Evolutionary conservation across 2,329 filamentous ascomycete genomes (phyloP).

Genomic region (Zymoseptoria tritici): DNA sequence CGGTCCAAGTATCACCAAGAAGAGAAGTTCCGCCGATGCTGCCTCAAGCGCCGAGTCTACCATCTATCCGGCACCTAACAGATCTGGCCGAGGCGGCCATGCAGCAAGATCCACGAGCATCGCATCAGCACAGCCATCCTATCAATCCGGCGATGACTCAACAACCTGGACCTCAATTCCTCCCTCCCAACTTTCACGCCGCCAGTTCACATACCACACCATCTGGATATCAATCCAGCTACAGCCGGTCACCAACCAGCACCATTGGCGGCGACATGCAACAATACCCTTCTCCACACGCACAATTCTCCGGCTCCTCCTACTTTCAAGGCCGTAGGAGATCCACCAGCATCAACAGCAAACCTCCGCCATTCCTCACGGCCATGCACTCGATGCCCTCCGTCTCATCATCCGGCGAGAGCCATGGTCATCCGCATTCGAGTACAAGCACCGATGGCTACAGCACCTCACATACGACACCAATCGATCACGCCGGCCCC

Average conservation of each 20-base stretch:
- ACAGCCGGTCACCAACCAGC: slow-evolving; percentile 21
- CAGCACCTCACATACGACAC: slow-evolving; percentile 31
- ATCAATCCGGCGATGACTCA: slow-evolving; percentile 24
- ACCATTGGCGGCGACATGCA: slow-evolving; percentile 18
- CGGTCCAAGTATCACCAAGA: slow-evolving; percentile 21
- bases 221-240: slow-evolving; percentile 5
- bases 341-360: slow-evolving; percentile 14
- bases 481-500: slow-evolving; percentile 26
- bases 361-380: slow-evolving; percentile 9
- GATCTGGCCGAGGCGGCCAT: slow-evolving; percentile 27
- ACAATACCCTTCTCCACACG: slow-evolving; percentile 21
- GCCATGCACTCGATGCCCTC: slow-evolving; percentile 20
- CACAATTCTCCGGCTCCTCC: slow-evolving; percentile 8
- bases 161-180: slow-evolving; percentile 13
- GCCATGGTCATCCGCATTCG: slow-evolving; percentile 18
- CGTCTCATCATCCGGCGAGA: slow-evolving; percentile 26
- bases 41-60: slow-evolving; percentile 14
- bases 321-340: slow-evolving; percentile 20
- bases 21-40: slow-evolving; percentile 6
- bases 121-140: slow-evolving; percentile 23
- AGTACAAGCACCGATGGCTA: slow-evolving; percentile 27
- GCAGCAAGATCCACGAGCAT: slow-evolving; percentile 16
- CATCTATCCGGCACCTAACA: slow-evolving; percentile 33
- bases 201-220: slow-evolving; percentile 23
- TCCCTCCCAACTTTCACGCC: neutral